Percentiles rank a stretch among this genome's conserved stretches.
phyloP scores from a whole-genome alignment of 2,329 filamentous ascomycete species.

The Thermochaetoides dissita region DNA sequence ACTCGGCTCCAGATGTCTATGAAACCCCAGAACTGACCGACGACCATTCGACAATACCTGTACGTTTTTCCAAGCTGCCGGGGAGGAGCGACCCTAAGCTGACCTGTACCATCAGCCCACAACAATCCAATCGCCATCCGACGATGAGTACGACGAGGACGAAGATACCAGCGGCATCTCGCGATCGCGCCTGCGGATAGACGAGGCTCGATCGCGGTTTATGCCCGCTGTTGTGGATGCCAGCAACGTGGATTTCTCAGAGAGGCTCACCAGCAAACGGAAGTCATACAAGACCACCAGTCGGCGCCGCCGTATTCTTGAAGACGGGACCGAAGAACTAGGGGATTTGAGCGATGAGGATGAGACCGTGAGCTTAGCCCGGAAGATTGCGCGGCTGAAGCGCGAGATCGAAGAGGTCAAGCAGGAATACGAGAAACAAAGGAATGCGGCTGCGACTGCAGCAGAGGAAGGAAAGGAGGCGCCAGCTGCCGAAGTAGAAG shows the following conservation, averaged over 20 bases:
- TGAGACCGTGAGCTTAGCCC: constrained; percentile 60
- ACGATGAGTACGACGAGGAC: constrained; percentile 48
- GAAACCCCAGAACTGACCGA: constrained; percentile 89
- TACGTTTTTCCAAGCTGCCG: constrained; percentile 27
- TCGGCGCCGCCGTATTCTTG: constrained; percentile 45
- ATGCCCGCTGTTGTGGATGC: constrained; percentile 62
- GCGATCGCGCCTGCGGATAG: constrained; percentile 59
- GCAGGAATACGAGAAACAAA: constrained; percentile 43
- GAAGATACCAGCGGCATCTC: constrained; percentile 57
- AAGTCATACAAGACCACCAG: constrained; percentile 70
- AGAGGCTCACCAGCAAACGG: constrained; percentile 68
- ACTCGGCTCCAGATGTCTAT: constrained; percentile 88
- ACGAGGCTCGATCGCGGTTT: constrained; percentile 70
- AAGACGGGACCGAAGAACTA: constrained; percentile 51
- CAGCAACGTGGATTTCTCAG: constrained; percentile 72
- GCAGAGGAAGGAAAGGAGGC: too few species aligned
- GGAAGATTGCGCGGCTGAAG: constrained; percentile 67
- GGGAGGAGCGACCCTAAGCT: constrained; percentile 7
- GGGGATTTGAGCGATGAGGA: constrained; percentile 62
- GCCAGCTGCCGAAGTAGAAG: constrained; percentile 23
- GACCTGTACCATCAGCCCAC: constrained; percentile 30
- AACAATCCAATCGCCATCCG: constrained; percentile 41
- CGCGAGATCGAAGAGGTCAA: constrained; percentile 69
- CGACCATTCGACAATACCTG: constrained; percentile 72
- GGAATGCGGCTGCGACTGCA: constrained; percentile 16